Base-by-base conservation (phyloP, 1,139 yeast species). In the Eremothecium sinecaudum region DNA sequence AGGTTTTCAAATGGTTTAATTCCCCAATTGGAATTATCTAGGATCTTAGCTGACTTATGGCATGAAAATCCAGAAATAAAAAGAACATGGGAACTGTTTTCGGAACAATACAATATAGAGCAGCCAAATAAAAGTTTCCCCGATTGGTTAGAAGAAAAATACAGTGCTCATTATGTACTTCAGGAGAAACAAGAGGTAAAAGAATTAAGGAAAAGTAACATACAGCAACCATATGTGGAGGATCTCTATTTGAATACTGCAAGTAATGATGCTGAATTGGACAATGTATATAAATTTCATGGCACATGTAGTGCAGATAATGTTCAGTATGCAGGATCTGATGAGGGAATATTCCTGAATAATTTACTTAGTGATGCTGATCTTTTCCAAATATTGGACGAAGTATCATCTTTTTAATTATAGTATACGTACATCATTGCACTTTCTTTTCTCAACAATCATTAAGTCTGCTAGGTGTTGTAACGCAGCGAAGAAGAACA, bases 31-130 rank as follows among this genome's bases (percentile, higher is more conserved):
- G 32, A 34, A 5, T 26, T 37, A 12, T 37, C 40, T 2, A 16
- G 24, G 9, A 24, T 37, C 4, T 17, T 37, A 5, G 38, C 40
- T 4, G 15, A 28, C 9, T 30, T 25, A 19, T 37, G 40, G 40
- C 19, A 34, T 18, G 18, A 22, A 8, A 32, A 37, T 10, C 13
- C 20, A 16, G 20, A 34, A n/a, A 28, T 32, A 8, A 36, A 32
- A 20, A 34, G 26, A 18, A 28, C 28, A 9, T 37, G 40, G 40
- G 40, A 37, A 16, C 12, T 31, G 18, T 35, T 37, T 18, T 31
- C 40, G 10, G 38, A 37, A 21, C 38, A 37, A n/a, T 37, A 37
- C 23, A 37, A 37, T 24, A 18, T 24, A n/a, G 35, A 34, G 6
- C 12, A 22, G 9, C 18, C 35, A 8, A 18, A 16, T 25, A 12